Conservation (phyloP, 2,329 filamentous ascomycete species). For the Colletotrichum euphorbiae region DNA sequence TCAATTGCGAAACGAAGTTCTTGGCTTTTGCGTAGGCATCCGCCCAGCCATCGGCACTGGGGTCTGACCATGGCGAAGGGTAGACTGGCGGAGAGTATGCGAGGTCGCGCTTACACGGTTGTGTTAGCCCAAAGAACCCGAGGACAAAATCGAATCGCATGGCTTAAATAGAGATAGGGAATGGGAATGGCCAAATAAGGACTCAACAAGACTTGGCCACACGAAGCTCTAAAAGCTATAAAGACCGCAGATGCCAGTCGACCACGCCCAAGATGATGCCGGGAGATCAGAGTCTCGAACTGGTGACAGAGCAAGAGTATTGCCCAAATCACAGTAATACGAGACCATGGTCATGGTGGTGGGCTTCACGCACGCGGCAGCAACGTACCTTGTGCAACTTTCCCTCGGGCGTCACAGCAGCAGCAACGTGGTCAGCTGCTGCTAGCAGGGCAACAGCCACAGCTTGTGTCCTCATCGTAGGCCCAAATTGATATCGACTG, state of each 20-base stretch:
- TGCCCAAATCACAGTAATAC: background rate
- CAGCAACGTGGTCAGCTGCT: constrained; percentile 23
- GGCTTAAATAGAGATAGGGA: background rate
- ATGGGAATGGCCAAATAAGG: background rate
- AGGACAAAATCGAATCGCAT: background rate
- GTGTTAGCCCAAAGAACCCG: constrained; percentile 1
- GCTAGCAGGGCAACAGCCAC: constrained; percentile 29
- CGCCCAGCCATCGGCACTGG: constrained; percentile 77
- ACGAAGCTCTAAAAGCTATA: background rate
- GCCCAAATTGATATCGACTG: constrained; percentile 1
- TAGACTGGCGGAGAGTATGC: constrained; percentile 73
- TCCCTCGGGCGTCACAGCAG: constrained; percentile 6
- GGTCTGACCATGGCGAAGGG: constrained; percentile 88
- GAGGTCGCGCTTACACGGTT: constrained; percentile 41
- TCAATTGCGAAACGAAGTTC: constrained; percentile 84
- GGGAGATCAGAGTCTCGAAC: background rate
- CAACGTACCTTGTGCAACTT: constrained; percentile 35
- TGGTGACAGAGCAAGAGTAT: background rate
- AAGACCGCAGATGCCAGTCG: background rate
- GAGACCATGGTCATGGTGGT: background rate
- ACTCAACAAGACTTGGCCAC: background rate
- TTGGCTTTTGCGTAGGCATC: constrained; percentile 81
- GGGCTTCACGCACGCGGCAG: background rate
- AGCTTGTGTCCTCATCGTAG: constrained; percentile 29
- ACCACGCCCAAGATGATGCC: background rate